Evolutionary conservation across 495 filamentous ascomycete genomes (phyloP), one percentile per base, ranked within the genome.

Genomic region (Penicillium bovifimosum): DNA sequence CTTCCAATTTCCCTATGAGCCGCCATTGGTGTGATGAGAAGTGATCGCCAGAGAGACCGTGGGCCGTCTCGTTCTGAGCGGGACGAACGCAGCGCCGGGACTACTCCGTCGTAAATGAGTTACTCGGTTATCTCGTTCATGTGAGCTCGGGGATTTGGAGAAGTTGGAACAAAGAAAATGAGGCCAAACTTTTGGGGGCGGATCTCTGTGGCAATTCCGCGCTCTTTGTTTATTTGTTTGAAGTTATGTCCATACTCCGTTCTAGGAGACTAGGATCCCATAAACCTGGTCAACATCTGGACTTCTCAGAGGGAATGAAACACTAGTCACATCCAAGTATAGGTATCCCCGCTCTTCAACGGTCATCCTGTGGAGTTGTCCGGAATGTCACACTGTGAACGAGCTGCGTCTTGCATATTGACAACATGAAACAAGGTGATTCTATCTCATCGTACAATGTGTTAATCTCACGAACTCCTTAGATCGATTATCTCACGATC

Each of bases 21-120:
- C 36, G 8, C 42, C 39, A 65, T 65, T 65, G 63, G 63, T 54
- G 60, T 56, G 53, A 61, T 28, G 54, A 51, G 18, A 6, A 11
- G 47, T 50, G 63, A 65, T 65, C 60, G 63, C 45, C 59, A 54
- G 33, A 51, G 43, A 45, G 41, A 36, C 46, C 47, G 53, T 56
- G 59, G 54, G 32, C 26, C 61, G 39, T 43, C 53, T 46, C 38
- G 52, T 63, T 54, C 41, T 50, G 48, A 53, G 36, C 40, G 58
- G 58, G 43, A 60, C 42, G 53, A 55, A 50, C 52, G 51, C 43
- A n/a, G 45, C 36, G 53, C 55, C 35, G 35, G 59, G 20, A 2
- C 20, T 24, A 24, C 20, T n/a, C n/a, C n/a, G 4, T 24, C 20
- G 20, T 24, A 24, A 24, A 24, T 24, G 20, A 24, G 20, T 4